phyloP scores from a whole-genome alignment of 2,329 filamentous ascomycete genomes.

The Penicillium sp. region DNA sequence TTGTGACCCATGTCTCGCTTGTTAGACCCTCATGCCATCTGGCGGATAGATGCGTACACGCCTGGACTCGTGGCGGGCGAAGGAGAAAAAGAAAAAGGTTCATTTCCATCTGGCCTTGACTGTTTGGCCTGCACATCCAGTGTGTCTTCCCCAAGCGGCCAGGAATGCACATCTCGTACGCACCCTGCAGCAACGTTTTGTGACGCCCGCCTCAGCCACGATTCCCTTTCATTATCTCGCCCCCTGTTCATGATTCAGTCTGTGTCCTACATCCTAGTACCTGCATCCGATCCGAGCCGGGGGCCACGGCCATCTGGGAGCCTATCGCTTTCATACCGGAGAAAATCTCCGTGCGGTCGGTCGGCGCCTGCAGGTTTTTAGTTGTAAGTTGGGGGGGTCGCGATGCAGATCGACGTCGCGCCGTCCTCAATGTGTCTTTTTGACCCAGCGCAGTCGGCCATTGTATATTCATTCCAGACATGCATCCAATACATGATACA shows the following conservation, averaged over 20 bases:
- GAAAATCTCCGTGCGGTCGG: constrained; percentile 13
- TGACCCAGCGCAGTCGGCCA: no score
- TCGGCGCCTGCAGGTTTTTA: neutral
- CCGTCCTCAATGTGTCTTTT: neutral
- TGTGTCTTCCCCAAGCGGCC: neutral
- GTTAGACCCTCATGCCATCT: constrained; percentile 7
- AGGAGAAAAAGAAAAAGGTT: neutral
- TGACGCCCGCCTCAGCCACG: constrained; percentile 4
- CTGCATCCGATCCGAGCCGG: constrained; percentile 26
- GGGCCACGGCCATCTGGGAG: constrained; percentile 20
- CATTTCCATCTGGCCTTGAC: constrained; percentile 5
- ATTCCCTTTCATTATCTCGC: neutral
- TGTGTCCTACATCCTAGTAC: constrained; percentile 21
- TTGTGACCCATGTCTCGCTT: no score
- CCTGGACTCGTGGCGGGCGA: constrained; percentile 10
- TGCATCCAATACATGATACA: no score
- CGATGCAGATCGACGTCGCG: no score
- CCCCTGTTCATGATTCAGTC: constrained; percentile 4
- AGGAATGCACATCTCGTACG: constrained; percentile 8
- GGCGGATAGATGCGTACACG: constrained; percentile 10
- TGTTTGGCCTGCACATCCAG: constrained; percentile 5
- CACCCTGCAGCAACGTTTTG: constrained; percentile 6
- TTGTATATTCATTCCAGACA: no score
- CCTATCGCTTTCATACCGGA: constrained; percentile 13
- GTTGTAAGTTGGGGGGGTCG: neutral